Conservation (phyloP, 2,329 filamentous ascomycete species). For the Aspergillus pseudoviridinutans region DNA sequence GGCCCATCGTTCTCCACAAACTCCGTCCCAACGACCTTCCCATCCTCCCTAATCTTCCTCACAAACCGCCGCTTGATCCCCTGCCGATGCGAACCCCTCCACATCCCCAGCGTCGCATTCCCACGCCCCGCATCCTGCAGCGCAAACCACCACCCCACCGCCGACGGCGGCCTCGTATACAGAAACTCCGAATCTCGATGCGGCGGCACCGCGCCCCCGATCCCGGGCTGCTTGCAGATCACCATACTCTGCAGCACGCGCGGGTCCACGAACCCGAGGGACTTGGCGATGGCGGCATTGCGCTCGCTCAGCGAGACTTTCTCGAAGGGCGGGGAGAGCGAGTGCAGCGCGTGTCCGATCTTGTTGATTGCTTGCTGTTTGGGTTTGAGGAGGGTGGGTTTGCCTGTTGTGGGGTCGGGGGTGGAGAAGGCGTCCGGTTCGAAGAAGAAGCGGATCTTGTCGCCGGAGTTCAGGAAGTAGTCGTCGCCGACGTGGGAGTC, state of each 20-base stretch:
- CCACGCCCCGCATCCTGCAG: constrained; percentile 82
- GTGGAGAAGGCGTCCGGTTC: constrained; percentile 79
- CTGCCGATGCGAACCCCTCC: constrained; percentile 67
- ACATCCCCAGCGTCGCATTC: constrained; percentile 87
- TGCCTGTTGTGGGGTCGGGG: constrained; percentile 39
- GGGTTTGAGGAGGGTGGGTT: constrained; percentile 66
- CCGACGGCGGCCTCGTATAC: constrained; percentile 82
- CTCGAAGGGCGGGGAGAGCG: constrained; percentile 63
- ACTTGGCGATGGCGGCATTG: constrained; percentile 63
- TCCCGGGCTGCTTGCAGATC: constrained; percentile 97
- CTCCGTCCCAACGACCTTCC: constrained; percentile 54
- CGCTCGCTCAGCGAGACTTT: constrained; percentile 41
- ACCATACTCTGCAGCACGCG: constrained; percentile 89
- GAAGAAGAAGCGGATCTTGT: constrained; percentile 96
- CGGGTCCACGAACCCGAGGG: constrained; percentile 72
- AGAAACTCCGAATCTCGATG: constrained; percentile 93
- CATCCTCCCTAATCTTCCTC: constrained; percentile 34
- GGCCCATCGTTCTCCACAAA: constrained; percentile 67
- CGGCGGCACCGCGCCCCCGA: constrained; percentile 82
- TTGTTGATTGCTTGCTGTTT: constrained; percentile 87
- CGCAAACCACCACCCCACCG: constrained; percentile 96
- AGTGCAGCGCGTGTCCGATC: constrained; percentile 75
- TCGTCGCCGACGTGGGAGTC: constrained; percentile 78
- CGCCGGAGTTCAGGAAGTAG: constrained; percentile 86
- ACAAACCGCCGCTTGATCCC: constrained; percentile 69